These are phyloP conservation scores for Eucalyptus viminalis DNA, from an alignment of 345 rosid genomes.

Conservation along the genomic window DNA sequence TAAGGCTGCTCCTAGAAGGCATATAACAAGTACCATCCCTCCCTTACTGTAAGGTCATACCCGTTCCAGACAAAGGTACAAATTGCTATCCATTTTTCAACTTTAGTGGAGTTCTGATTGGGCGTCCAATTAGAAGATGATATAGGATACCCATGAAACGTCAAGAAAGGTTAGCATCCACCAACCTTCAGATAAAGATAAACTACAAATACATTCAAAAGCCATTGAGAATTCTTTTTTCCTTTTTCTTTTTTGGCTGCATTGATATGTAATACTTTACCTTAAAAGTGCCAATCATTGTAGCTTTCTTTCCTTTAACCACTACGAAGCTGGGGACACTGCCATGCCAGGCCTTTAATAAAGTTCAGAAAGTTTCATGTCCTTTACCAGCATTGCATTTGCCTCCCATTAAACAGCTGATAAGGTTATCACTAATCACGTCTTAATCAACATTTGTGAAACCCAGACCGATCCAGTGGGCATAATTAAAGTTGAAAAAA, in stretches of 20 bases:
- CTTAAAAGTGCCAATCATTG: background rate
- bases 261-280: background rate
- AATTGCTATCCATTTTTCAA: background rate
- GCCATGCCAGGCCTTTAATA: background rate
- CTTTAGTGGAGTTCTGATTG: background rate
- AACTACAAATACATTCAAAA: background rate
- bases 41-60: background rate
- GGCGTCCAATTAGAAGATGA: background rate
- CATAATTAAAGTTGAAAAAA: background rate
- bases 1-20: background rate
- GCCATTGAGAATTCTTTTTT: background rate
- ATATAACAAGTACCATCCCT: background rate
- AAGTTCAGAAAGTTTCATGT: background rate
- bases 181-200: background rate
- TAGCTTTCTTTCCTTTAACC: background rate
- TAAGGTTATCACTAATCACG: background rate
- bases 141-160: background rate
- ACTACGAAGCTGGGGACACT: background rate
- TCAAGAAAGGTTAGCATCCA: background rate
- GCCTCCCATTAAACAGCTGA: background rate
- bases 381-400: background rate
- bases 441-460: background rate
- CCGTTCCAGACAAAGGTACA: background rate
- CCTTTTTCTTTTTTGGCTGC: background rate
- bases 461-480: background rate